Evolutionary conservation across 2,329 filamentous ascomycete species (phyloP), one percentile per base, ranked within the genome.

Genomic region (Sclerotinia glacialis): DNA sequence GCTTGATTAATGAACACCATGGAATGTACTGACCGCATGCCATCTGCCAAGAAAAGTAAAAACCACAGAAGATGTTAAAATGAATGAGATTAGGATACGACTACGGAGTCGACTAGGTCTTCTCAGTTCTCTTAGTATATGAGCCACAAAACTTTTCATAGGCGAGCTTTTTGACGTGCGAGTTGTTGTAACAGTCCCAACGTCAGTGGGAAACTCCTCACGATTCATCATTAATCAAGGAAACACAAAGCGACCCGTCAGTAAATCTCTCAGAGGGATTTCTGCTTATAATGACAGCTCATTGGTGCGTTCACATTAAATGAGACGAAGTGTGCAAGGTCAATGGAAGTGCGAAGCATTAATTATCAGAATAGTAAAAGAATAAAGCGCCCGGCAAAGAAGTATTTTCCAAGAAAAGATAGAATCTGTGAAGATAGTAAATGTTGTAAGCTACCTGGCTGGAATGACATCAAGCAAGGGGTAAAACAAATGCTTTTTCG

Each of bases 51-150:
- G 31, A 64, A 68, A 42, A 50, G 63, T 31, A 46, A 67, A 69
- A 5, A 73, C 8, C n/a, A 63, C 64, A 12, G 68, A 65, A 34
- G 59, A 42, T 7, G 69, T n/a, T 28, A 64, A 46, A 42, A 72
- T 52, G 2, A 62, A 7, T 3, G 53, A 53, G n/a, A 69, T 65
- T 2, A 72, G 26, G 16, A 70, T 44, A 28, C 68, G 60, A 37
- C 67, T 67, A 23, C 71, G 69, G 52, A 71, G 49, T 34, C 70
- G 67, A 60, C 69, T 69, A 31, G 71, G 71, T 28, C 70, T 66
- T 50, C 68, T 60, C 9, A 74, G 52, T 42, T 67, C 66, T 50
- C 67, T 67, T 28, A 71, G 31, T 21, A 71, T 14, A 37, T 71
- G 69, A 42, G 52, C 37, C 37, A 69, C 63, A 23, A 73, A 66